Evolutionary conservation across 352 stramenopile species (phyloP).

Genomic region (Globisporangium barbulae): DNA sequence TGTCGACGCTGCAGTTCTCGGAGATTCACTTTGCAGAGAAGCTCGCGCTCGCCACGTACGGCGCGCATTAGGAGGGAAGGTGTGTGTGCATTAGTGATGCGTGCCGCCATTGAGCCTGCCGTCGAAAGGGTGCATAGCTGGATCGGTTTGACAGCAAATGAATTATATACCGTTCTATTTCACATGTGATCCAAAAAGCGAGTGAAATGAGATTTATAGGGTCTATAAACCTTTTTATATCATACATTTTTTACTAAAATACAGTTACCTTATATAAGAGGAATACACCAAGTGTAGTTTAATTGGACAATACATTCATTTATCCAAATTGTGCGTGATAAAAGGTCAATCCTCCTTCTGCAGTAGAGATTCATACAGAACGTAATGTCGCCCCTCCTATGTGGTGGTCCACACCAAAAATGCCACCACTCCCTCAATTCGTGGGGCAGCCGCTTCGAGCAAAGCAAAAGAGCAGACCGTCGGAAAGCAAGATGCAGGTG

Average conservation of each 20-base stretch:
- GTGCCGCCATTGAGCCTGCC: not conserved
- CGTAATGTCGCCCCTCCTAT: constrained; percentile 14
- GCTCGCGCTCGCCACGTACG: constrained; percentile 52
- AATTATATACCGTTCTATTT: not conserved
- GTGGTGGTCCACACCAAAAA: not conserved
- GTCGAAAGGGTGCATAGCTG: not conserved
- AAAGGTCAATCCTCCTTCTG: constrained; percentile 8
- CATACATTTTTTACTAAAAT: no score
- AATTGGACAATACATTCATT: not conserved
- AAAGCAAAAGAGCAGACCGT: constrained; percentile 7
- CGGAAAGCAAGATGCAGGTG: constrained; percentile 31
- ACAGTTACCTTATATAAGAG: no score
- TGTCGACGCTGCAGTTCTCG: constrained; percentile 29
- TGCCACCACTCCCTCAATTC: constrained; percentile 6
- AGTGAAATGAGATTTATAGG: no score
- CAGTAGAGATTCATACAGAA: not conserved
- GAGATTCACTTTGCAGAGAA: constrained; percentile 76
- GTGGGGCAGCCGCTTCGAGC: not conserved
- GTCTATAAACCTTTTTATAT: no score
- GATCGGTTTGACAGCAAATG: not conserved
- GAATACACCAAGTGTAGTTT: not conserved
- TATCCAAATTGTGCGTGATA: constrained; percentile 6
- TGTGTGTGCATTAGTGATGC: not conserved
- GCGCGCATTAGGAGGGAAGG: constrained; percentile 14
- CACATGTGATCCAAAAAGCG: not conserved